Conservation (phyloP, 768 basidiomycete genomes). For the Paxillus rubicundulus region DNA sequence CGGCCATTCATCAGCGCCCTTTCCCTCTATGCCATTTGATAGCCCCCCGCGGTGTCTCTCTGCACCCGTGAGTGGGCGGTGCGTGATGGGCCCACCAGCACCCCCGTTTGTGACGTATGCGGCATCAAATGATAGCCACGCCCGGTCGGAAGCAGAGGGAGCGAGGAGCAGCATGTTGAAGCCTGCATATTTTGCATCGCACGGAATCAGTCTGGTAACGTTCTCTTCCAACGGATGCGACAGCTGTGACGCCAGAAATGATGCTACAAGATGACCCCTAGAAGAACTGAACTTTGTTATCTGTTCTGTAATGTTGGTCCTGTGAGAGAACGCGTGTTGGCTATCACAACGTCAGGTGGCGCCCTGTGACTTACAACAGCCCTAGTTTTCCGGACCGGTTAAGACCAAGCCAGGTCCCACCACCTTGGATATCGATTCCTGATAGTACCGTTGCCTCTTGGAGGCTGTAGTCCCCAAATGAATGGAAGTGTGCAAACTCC, state of each 20-base stretch:
- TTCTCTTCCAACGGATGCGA: constrained; percentile 48
- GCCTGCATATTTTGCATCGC: constrained; percentile 62
- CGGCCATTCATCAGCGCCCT: constrained; percentile 62
- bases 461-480: constrained; percentile 42
- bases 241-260: constrained; percentile 60
- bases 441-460: constrained; percentile 52
- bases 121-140: constrained; percentile 46
- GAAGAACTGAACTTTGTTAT: constrained; percentile 48
- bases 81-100: constrained; percentile 55
- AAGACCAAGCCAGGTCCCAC: constrained; percentile 84
- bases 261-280: constrained; percentile 65
- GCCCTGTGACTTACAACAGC: constrained; percentile 54
- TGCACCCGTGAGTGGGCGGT: constrained; percentile 48
- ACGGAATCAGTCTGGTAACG: constrained; percentile 44
- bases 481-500: constrained; percentile 61
- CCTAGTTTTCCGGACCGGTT: constrained; percentile 64
- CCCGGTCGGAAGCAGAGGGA: constrained; percentile 24
- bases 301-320: constrained; percentile 86
- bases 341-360: not conserved
- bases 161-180: constrained; percentile 77
- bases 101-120: constrained; percentile 69
- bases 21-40: constrained; percentile 75
- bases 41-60: constrained; percentile 58
- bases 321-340: constrained; percentile 30
- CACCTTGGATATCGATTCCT: constrained; percentile 68